Evolutionary conservation across 2,329 filamentous ascomycete genomes (phyloP).

Genomic region (Aspergillus pseudotamarii): DNA sequence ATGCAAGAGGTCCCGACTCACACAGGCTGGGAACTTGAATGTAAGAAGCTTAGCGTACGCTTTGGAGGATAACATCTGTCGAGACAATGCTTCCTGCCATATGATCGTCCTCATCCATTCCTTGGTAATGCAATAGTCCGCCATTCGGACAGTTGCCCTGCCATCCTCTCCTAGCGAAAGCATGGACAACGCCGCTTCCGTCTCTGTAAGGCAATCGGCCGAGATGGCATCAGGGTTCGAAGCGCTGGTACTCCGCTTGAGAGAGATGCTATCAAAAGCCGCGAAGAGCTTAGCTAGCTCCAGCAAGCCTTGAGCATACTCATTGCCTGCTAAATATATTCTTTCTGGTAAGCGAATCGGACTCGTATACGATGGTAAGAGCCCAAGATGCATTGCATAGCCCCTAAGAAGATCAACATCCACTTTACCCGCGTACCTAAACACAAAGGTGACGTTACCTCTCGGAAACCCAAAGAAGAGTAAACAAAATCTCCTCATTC

Average conservation of each 20-base stretch:
- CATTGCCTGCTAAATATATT: slow-evolving; percentile 10
- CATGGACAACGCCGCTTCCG: slow-evolving; percentile 24
- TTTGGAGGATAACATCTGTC: slow-evolving; percentile 29
- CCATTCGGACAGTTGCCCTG: slow-evolving; percentile 24
- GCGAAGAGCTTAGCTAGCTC: slow-evolving; percentile 30
- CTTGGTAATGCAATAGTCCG: slow-evolving; percentile 33
- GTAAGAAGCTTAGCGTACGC: slow-evolving; percentile 24
- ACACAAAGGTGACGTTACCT: slow-evolving; percentile 20
- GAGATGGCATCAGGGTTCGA: not conserved
- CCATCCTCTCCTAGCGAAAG: slow-evolving; percentile 18
- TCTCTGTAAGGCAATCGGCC: slow-evolving; percentile 20
- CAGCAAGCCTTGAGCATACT: slow-evolving; percentile 28
- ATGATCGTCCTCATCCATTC: slow-evolving; percentile 38
- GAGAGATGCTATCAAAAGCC: slow-evolving; percentile 26
- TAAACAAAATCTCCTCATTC: slow-evolving; percentile 31
- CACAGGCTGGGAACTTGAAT: slow-evolving; percentile 29
- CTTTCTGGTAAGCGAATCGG: slow-evolving; percentile 13
- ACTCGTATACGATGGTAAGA: slow-evolving; percentile 28
- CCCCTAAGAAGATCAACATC: slow-evolving; percentile 22
- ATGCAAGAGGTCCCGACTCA: slow-evolving; percentile 29
- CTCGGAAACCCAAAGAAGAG: slow-evolving; percentile 34
- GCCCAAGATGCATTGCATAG: slow-evolving; percentile 34
- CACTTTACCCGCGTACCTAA: not conserved
- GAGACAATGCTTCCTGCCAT: slow-evolving; percentile 33
- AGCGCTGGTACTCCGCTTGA: slow-evolving; percentile 1